phyloP scores from a whole-genome alignment of 176 grass and related monocot genomes.

The Secale cereale region DNA sequence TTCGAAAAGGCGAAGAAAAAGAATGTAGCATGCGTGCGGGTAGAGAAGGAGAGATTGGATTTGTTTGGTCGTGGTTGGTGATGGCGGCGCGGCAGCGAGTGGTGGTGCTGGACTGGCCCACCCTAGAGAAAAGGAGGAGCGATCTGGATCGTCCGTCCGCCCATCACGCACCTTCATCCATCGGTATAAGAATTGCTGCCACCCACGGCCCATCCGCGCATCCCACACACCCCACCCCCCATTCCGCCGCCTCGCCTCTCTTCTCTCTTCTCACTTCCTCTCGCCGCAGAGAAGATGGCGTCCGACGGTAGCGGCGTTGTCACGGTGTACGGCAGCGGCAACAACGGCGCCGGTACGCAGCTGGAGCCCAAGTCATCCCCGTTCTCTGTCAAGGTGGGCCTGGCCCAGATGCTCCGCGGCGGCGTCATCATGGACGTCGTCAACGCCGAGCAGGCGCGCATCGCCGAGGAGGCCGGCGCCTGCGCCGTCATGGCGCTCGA shows the following conservation, averaged over 20 bases:
- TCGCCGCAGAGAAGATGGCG: slow-evolving; percentile 8
- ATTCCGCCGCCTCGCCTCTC: background rate
- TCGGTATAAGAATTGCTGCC: background rate
- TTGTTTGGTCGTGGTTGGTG: slow-evolving; percentile 1
- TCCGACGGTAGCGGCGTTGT: slow-evolving; percentile 62
- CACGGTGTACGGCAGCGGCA: slow-evolving; percentile 45
- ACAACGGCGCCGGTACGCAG: slow-evolving; percentile 24
- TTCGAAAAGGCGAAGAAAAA: background rate
- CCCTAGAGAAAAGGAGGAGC: background rate
- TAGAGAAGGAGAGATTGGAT: slow-evolving; percentile 6
- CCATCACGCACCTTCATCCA: background rate
- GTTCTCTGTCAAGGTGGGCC: slow-evolving; percentile 45
- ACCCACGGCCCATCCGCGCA: background rate
- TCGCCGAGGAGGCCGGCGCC: slow-evolving; percentile 71
- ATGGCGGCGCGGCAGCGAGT: slow-evolving; percentile 3
- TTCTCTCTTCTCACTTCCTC: background rate
- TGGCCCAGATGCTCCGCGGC: slow-evolving; percentile 76
- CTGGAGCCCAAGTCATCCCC: slow-evolving; percentile 31
- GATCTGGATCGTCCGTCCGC: slow-evolving; percentile 11
- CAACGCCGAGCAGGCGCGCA: slow-evolving; percentile 55
- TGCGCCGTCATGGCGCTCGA: slow-evolving; percentile 78
- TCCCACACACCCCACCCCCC: background rate
- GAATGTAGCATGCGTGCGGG: background rate
- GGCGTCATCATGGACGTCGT: slow-evolving; percentile 84
- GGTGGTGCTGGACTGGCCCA: background rate